phyloP scores from a whole-genome alignment of 2,329 filamentous ascomycete genomes.

The Hypoxylon sp. region DNA sequence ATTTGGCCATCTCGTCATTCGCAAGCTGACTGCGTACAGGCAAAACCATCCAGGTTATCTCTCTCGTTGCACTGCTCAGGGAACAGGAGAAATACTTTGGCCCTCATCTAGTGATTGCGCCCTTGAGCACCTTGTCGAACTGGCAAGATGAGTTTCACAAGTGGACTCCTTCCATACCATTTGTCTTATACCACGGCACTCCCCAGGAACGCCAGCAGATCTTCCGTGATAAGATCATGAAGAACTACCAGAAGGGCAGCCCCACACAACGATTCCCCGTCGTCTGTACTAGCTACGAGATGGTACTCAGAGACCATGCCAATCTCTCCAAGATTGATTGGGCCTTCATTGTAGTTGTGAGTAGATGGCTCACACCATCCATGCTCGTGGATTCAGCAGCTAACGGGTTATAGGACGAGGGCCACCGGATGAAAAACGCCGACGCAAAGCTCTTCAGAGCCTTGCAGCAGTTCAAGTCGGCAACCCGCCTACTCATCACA shows the following conservation, averaged over 20 bases:
- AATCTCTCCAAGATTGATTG: constrained; percentile 85
- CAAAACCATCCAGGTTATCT: constrained; percentile 92
- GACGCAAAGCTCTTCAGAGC: constrained; percentile 92
- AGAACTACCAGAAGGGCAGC: constrained; percentile 67
- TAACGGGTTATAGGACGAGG: constrained; percentile 73
- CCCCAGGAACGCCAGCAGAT: constrained; percentile 79
- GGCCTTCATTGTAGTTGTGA: constrained; percentile 95
- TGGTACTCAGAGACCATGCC: constrained; percentile 89
- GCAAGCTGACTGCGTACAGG: constrained; percentile 53
- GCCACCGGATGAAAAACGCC: constrained; percentile 96
- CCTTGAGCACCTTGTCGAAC: constrained; percentile 89
- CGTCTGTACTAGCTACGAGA: constrained; percentile 94
- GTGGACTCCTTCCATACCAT: constrained; percentile 89
- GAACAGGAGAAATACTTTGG: constrained; percentile 85
- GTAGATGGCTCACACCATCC: constrained; percentile 38
- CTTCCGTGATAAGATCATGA: constrained; percentile 75
- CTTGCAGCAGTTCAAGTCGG: constrained; percentile 85
- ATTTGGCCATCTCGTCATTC: neutral
- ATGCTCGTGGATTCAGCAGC: neutral
- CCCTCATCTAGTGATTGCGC: constrained; percentile 89
- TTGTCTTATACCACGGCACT: constrained; percentile 88
- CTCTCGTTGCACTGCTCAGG: constrained; percentile 83
- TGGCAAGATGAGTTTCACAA: constrained; percentile 94
- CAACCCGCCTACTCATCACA: constrained; percentile 90
- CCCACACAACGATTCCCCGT: constrained; percentile 79